phyloP scores from a whole-genome alignment of 139 green algal species.

The Ulvella scutata region DNA sequence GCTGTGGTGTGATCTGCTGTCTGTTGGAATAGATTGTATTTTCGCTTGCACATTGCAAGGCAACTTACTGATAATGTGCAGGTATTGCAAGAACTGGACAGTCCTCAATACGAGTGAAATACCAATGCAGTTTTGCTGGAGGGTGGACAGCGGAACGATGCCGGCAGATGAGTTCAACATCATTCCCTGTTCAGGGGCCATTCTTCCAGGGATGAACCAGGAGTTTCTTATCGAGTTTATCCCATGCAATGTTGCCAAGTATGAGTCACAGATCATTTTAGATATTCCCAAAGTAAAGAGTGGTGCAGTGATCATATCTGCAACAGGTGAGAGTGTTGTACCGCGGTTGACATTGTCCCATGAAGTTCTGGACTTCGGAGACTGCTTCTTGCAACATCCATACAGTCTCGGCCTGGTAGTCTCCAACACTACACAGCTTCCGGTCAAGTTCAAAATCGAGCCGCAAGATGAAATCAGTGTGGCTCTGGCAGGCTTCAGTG shows the following conservation, averaged over 20 bases:
- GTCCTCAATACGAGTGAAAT: conserved; percentile 61
- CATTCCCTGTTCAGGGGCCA: conserved; percentile 27
- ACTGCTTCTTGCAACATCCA: conserved; percentile 45
- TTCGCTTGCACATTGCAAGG: neutral
- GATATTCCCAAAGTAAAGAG: conserved; percentile 42
- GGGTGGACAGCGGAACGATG: conserved; percentile 17
- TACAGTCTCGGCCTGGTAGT: conserved; percentile 36
- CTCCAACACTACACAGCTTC: conserved; percentile 57
- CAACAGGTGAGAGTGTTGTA: conserved; percentile 42
- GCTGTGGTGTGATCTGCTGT: too few relatives aligned
- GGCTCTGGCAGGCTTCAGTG: conserved; percentile 32
- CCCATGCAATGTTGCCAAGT: conserved; percentile 6
- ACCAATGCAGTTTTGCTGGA: conserved; percentile 47
- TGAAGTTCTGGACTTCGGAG: conserved; percentile 43
- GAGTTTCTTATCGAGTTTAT: conserved; percentile 42
- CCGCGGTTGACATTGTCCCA: conserved; percentile 31
- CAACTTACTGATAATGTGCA: conserved; percentile 1
- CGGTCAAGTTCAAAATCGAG: conserved; percentile 55
- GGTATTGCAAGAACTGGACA: conserved; percentile 41
- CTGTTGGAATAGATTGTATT: neutral
- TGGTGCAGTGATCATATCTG: neutral
- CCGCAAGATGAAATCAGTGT: conserved; percentile 32
- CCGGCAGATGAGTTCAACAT: conserved; percentile 25
- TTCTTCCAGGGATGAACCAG: conserved; percentile 37
- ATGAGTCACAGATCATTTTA: conserved; percentile 30